Conservation (phyloP, 75 land plant genomes). For the Pseudotsuga menziesii region DNA sequence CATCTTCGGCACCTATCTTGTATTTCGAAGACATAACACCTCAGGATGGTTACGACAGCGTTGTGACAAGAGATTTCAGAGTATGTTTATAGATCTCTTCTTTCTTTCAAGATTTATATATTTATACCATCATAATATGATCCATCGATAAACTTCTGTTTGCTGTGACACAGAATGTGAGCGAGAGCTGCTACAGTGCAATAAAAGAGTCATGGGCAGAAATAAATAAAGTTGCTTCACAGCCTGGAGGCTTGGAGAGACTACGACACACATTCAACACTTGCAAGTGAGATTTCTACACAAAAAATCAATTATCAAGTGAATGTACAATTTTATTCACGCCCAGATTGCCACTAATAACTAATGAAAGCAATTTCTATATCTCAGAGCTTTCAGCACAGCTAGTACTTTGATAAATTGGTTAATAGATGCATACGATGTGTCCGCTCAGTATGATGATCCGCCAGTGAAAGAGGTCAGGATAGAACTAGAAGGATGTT, state of each 20-base stretch:
- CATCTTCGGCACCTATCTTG: slow-evolving; percentile 69
- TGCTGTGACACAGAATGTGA: background rate
- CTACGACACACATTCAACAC: slow-evolving; percentile 34
- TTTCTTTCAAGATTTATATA: no score
- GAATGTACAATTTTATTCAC: background rate
- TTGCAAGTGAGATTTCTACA: slow-evolving; percentile 40
- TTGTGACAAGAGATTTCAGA: slow-evolving; percentile 50
- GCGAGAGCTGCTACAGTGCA: slow-evolving; percentile 43
- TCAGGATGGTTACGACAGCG: slow-evolving; percentile 31
- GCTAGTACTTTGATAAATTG: background rate
- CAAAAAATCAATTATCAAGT: background rate
- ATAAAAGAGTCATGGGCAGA: slow-evolving; percentile 53
- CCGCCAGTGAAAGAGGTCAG: slow-evolving; percentile 4
- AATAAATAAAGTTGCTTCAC: slow-evolving; percentile 28
- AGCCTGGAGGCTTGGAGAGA: slow-evolving; percentile 32
- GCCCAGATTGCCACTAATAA: no score
- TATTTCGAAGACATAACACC: slow-evolving; percentile 49
- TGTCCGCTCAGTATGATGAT: slow-evolving; percentile 15
- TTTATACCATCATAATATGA: background rate
- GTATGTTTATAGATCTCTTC: slow-evolving; percentile 10
- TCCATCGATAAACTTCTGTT: background rate
- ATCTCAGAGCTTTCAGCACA: background rate
- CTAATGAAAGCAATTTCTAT: background rate
- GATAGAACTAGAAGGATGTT: no score
- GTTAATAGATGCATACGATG: background rate